Base-by-base conservation (phyloP, 2,329 filamentous ascomycete species). In the Aspergillus oerlinghausenensis region DNA sequence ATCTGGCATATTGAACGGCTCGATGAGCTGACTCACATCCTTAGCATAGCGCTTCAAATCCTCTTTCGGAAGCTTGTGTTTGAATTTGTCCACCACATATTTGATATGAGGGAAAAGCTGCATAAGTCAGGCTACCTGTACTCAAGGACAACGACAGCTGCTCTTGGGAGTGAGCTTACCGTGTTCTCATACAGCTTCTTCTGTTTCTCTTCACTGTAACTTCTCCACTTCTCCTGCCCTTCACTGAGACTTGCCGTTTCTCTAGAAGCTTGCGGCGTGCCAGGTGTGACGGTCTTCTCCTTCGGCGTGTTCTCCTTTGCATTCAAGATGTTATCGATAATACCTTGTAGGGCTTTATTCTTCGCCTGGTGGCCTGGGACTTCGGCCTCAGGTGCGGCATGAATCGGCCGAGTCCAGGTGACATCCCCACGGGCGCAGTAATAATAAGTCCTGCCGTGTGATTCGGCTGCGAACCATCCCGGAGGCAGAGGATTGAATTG, bases 161-260 rank as follows among this genome's bases (percentile, higher is more conserved):
- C 21, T 48, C 17, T 9, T 35, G 23, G n/a, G 9, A 21, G 40
- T 17, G 4, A 14, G 79, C 89, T 73, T 81, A 95, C 91, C 52
- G 92, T 96, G 69, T 92, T 92, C 73, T 97, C 92, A 67, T 97
- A 97, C 2, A 96, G 81, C 77, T 91, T 96, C 84, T 92, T 95
- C 75, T 94, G 90, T 75, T 97, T 97, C 63, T 97, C 92, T 63
- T 80, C 72, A 54, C 75, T 73, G 57, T 78, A 77, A 52, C 75
- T 80, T 67, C 78, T 81, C 64, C 79, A 80, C 50, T 80, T 80
- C 47, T 80, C 79, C 23, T 75, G 70, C 8, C 67, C 66, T 58
- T 73, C 71, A 58, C 72, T 77, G 60, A 70, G 73, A 35, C 75
- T 74, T 28, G 88, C 83, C 49, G 80, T 80, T 4, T 78, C 74